Conservation (phyloP, 805 yeast genomes). For the Millerozyma acaciae region DNA sequence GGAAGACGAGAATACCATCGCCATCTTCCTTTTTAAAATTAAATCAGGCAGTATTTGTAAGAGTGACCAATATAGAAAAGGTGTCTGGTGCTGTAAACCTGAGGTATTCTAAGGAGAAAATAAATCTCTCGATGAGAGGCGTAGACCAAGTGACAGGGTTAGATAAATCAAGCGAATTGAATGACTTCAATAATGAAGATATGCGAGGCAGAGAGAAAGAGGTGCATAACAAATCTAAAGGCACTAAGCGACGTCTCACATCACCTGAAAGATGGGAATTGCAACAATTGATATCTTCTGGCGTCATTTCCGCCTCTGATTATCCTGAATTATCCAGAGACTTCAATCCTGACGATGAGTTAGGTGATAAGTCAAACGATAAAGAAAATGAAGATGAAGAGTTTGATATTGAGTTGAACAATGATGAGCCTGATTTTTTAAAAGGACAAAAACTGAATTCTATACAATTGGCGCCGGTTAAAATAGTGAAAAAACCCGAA, state of each 20-base stretch:
- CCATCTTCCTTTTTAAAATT: conserved; percentile 56
- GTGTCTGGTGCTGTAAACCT: conserved; percentile 29
- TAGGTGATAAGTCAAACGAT: conserved; percentile 12
- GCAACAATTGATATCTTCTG: conserved; percentile 75
- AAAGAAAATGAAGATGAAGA: conserved; percentile 30
- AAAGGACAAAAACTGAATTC: conserved; percentile 47
- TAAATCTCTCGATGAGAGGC: conserved; percentile 65
- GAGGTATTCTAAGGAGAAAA: conserved; percentile 17
- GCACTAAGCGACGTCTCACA: conserved; percentile 46
- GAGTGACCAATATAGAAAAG: conserved; percentile 40
- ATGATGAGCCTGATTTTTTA: conserved; percentile 68
- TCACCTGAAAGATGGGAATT: conserved; percentile 93
- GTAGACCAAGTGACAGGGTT: conserved; percentile 69
- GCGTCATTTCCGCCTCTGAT: conserved; percentile 63
- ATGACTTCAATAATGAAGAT: conserved; percentile 15
- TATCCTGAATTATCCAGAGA: conserved; percentile 52
- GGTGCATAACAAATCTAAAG: conserved; percentile 3
- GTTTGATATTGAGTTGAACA: conserved; percentile 69
- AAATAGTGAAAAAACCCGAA: conserved; percentile 66
- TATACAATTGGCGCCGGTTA: conserved; percentile 44
- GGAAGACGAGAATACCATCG: conserved; percentile 44
- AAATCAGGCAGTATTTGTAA: conserved; percentile 64
- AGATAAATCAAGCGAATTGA: conserved; percentile 23
- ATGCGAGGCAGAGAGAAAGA: conserved; percentile 5
- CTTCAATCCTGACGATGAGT: conserved; percentile 26